phyloP scores from a whole-genome alignment of 441 rosid species.

The Jatropha multifida region DNA sequence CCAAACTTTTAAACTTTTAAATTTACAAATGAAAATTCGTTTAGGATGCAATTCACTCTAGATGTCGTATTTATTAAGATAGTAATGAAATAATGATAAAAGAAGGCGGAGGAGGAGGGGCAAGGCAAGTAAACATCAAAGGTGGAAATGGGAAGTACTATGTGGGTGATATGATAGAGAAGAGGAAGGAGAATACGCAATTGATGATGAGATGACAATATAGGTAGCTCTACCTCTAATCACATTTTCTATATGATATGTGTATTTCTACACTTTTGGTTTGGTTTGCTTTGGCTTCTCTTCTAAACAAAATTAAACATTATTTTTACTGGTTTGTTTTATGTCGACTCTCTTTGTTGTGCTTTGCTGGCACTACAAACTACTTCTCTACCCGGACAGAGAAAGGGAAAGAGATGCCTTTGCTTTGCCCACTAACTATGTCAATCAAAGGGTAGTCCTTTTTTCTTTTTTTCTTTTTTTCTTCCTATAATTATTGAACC shows the following conservation, averaged over 20 bases:
- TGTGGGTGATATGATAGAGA: conserved; percentile 9
- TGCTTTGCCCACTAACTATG: background rate
- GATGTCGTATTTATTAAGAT: no score
- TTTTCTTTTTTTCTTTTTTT: no score
- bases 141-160: background rate
- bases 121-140: conserved; percentile 18
- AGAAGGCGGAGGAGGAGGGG: background rate
- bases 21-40: no score
- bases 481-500: no score
- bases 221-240: background rate
- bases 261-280: background rate
- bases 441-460: no score
- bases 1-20: no score
- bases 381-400: background rate
- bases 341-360: conserved; percentile 8
- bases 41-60: no score
- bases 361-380: conserved; percentile 16
- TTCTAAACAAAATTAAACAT: conserved; percentile 10
- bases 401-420: conserved; percentile 10
- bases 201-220: conserved; percentile 15
- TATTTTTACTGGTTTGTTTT: conserved; percentile 20
- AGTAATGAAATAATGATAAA: background rate
- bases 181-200: conserved; percentile 22
- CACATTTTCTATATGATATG: conserved; percentile 26
- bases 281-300: conserved; percentile 5